Evolutionary conservation across 495 filamentous ascomycete genomes (phyloP), one percentile per base, ranked within the genome.

Genomic region (Neurospora sp.): DNA sequence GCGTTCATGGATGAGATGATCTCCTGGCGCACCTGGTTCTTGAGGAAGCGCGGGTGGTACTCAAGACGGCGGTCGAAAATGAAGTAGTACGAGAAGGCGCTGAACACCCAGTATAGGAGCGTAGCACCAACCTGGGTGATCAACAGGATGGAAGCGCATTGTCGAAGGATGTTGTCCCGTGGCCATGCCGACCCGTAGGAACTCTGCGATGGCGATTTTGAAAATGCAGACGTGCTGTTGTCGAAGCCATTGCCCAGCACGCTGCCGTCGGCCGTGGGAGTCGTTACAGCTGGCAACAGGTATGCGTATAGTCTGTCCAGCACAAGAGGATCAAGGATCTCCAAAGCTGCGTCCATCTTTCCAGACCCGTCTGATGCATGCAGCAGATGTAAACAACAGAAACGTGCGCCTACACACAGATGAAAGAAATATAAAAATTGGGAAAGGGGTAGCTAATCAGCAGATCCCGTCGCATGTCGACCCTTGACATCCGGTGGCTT

Each of bases 31-130:
- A 76, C 39, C 61, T 76, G 75, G 75, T 76, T 76, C 66, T 73
- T 71, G 69, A 76, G 75, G 75, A 76, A 76, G 69, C 73, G 71
- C 31, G 75, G 75, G 69, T 76, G 75, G 44, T 75, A 73, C 69
- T 76, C 75, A 2, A 76, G 73, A 20, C 75, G 73, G 61, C 75
- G 75, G 75, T 76, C 75, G 16, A 75, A 76, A 31, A 76, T 59
- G 71, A 75, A 59, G 71, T 73, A 76, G 69, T 76, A 76, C 18
- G 75, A 76, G 11, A 76, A 71, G 6, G 73, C 73, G 69, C 75
- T 76, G 61, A 76, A 76, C 27, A 76, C 39, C 69, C 70, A 75
- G 73, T 76, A 76, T 35, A 76, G 73, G 9, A 69, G 38, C 31
- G 42, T 69, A 14, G 75, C 75, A 69, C 75, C 75, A 40, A 76